These are phyloP conservation scores for Moesziomyces antarcticus DNA, from an alignment of 1,284 basidiomycete genomes.

Conservation along the genomic window DNA sequence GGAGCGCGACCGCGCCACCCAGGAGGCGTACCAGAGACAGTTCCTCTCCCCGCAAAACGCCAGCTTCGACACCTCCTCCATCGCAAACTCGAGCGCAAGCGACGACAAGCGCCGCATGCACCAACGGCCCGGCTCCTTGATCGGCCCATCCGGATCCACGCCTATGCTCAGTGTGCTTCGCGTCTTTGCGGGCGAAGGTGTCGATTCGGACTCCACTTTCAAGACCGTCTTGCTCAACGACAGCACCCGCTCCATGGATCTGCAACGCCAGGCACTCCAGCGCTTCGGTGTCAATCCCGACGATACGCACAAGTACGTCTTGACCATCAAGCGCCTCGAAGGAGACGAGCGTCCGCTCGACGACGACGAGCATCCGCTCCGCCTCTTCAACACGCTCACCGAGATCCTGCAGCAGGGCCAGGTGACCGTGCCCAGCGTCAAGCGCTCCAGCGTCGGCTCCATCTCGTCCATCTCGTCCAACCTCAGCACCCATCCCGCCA, in stretches of 20 bases:
- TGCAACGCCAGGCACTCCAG: conserved; percentile 90
- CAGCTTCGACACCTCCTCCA: conserved; percentile 19
- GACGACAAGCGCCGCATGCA: conserved; percentile 29
- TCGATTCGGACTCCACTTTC: conserved; percentile 92
- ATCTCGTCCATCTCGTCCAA: conserved; percentile 92
- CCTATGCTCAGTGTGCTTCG: conserved; percentile 92
- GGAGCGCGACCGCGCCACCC: conserved; percentile 54
- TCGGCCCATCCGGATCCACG: conserved; percentile 71
- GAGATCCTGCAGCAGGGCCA: conserved; percentile 69
- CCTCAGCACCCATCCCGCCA: conserved; percentile 90
- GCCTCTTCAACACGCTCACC: conserved; percentile 84
- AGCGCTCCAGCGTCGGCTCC: conserved; percentile 89
- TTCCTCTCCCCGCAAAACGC: conserved; percentile 47
- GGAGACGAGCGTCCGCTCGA: conserved; percentile 79
- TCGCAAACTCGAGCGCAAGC: conserved; percentile 6
- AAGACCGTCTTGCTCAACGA: conserved; percentile 94
- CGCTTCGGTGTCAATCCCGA: conserved; percentile 77
- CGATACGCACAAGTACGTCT: conserved; percentile 76
- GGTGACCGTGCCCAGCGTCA: conserved; percentile 77
- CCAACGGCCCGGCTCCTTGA: conserved; percentile 59
- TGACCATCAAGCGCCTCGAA: conserved; percentile 91
- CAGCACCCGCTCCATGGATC: conserved; percentile 82
- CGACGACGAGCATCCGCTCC: conserved; percentile 81
- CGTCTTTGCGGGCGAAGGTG: conserved; percentile 85
- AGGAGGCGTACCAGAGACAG: conserved; percentile 60